These are phyloP conservation scores for Wickerhamomyces subpelliculosus DNA, from an alignment of 805 yeast genomes.

Conservation along the genomic window DNA sequence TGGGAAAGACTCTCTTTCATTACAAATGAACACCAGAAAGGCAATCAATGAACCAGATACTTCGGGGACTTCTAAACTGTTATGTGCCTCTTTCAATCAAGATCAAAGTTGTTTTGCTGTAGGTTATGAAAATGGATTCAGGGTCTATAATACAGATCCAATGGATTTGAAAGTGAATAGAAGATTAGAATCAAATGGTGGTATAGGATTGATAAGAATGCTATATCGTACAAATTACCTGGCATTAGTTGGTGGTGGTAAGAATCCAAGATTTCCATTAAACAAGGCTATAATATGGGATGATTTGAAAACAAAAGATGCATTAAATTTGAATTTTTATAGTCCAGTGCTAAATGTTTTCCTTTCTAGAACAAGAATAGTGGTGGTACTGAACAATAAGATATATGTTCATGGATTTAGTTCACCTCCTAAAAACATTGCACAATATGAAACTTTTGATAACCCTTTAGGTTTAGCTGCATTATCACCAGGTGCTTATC, in stretches of 20 bases:
- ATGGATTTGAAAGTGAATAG: slow-evolving; percentile 67
- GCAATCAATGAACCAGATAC: slow-evolving; percentile 11
- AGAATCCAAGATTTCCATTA: slow-evolving; percentile 66
- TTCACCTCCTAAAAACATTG: slow-evolving; percentile 63
- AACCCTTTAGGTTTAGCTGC: slow-evolving; percentile 22
- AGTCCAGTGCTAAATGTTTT: slow-evolving; percentile 69
- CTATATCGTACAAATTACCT: slow-evolving; percentile 86
- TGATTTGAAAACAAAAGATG: slow-evolving; percentile 70
- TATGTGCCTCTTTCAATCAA: slow-evolving; percentile 56
- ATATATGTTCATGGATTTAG: slow-evolving; percentile 76
- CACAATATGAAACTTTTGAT: slow-evolving; percentile 22
- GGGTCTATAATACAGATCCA: slow-evolving; percentile 84
- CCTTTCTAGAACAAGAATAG: slow-evolving; percentile 66
- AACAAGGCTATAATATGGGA: slow-evolving; percentile 89
- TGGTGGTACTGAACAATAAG: slow-evolving; percentile 61
- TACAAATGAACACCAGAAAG: slow-evolving; percentile 18
- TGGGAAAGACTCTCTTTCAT: no score
- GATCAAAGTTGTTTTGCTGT: slow-evolving; percentile 87
- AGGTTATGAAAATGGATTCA: slow-evolving; percentile 74
- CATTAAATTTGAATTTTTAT: slow-evolving; percentile 67
- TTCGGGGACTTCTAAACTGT: slow-evolving; percentile 7
- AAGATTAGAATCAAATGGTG: slow-evolving; percentile 37
- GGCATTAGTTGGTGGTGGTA: slow-evolving; percentile 88
- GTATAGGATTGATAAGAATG: slow-evolving; percentile 76
- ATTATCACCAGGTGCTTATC: slow-evolving; percentile 20